phyloP scores from a whole-genome alignment of 1,284 basidiomycete genomes.

The Ceratobasidium sp. region DNA sequence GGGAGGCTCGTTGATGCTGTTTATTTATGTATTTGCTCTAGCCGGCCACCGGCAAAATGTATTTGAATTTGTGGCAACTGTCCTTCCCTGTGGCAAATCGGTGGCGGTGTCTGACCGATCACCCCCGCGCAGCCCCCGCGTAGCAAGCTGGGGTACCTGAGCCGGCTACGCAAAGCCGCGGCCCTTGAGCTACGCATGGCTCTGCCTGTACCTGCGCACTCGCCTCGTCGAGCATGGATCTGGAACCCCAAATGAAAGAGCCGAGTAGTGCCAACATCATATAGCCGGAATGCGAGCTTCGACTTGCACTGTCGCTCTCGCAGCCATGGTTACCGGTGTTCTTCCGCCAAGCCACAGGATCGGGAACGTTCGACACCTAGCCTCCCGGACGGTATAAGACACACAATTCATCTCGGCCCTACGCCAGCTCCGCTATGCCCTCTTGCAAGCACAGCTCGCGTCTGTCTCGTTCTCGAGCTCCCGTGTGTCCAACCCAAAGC shows the following conservation, averaged over 20 bases:
- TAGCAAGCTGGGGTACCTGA: background rate
- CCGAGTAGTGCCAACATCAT: slow-evolving; percentile 30
- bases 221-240: background rate
- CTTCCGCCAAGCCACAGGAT: slow-evolving; percentile 43
- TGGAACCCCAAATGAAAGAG: background rate
- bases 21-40: slow-evolving; percentile 7
- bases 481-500: background rate
- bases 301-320: slow-evolving; percentile 27
- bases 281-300: slow-evolving; percentile 27
- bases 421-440: slow-evolving; percentile 23
- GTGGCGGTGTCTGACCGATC: slow-evolving; percentile 39
- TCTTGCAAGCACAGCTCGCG: slow-evolving; percentile 22
- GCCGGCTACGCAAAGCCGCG: background rate
- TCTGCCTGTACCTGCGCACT: background rate
- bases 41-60: background rate
- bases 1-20: slow-evolving; percentile 8
- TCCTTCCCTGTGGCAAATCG: slow-evolving; percentile 27
- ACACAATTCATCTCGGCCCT: background rate
- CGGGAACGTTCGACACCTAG: background rate
- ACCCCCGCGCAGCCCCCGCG: slow-evolving; percentile 26
- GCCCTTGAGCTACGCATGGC: background rate
- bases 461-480: background rate
- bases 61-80: slow-evolving; percentile 36
- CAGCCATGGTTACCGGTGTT: slow-evolving; percentile 44
- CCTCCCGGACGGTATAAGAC: background rate